Evolutionary conservation across 2,329 filamentous ascomycete genomes (phyloP).

Genomic region (Ophiostoma perfectum): DNA sequence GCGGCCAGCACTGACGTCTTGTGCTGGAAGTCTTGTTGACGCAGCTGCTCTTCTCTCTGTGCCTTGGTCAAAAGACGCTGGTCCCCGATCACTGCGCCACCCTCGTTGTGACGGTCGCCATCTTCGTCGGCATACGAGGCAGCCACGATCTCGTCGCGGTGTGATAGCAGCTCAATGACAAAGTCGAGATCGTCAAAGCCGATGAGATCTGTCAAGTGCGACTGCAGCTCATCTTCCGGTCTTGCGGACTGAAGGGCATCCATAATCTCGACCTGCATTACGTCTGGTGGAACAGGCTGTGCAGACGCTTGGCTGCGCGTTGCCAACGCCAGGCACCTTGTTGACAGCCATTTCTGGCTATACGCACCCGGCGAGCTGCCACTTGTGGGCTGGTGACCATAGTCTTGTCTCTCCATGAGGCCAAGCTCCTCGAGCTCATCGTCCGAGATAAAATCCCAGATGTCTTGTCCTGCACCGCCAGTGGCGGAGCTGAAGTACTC

Average conservation of each 20-base stretch:
- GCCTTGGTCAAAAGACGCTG: constrained; percentile 63
- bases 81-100: constrained; percentile 33
- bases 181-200: constrained; percentile 93
- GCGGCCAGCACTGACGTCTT: constrained; percentile 69
- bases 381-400: constrained; percentile 19
- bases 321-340: constrained; percentile 59
- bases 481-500: constrained; percentile 49
- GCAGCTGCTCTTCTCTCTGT: constrained; percentile 73
- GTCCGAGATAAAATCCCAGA: constrained; percentile 89
- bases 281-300: constrained; percentile 43
- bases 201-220: constrained; percentile 78
- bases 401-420: constrained; percentile 27
- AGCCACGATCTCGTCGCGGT: constrained; percentile 62
- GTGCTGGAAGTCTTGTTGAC: constrained; percentile 71
- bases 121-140: constrained; percentile 29
- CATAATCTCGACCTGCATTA: constrained; percentile 72
- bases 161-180: constrained; percentile 80
- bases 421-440: constrained; percentile 58
- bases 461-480: constrained; percentile 63
- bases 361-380: constrained; percentile 36
- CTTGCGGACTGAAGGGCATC: constrained; percentile 64
- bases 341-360: constrained; percentile 63
- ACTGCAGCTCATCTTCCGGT: constrained; percentile 83
- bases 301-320: constrained; percentile 59
- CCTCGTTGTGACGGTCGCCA: constrained; percentile 25